Conservation (phyloP, 192 early-diverging fungal genomes). For the Phycomyces blakesleeanus region DNA sequence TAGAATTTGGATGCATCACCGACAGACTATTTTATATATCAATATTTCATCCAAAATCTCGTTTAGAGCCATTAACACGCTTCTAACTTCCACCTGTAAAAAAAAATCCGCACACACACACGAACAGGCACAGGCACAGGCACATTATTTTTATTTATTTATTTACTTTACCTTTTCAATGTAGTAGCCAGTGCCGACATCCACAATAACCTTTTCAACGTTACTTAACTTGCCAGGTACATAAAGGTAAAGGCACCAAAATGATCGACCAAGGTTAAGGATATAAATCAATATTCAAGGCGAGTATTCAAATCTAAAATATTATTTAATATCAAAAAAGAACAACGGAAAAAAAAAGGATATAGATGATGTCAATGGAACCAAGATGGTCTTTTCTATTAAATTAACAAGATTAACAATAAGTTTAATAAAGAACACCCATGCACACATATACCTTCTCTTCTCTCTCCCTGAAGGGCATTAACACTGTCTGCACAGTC, state of each 20-base stretch:
- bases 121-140: no score
- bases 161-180: conserved; percentile 64
- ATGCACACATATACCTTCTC: conserved; percentile 32
- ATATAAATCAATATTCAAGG: no score
- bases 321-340: no score
- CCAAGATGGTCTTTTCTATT: conserved; percentile 61
- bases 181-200: conserved; percentile 95
- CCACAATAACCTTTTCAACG: conserved; percentile 84
- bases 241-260: conserved; percentile 60
- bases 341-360: conserved; percentile 47
- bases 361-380: conserved; percentile 75
- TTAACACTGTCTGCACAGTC: conserved; percentile 78
- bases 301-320: no score
- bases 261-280: conserved; percentile 15
- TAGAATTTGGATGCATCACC: conserved; percentile 84
- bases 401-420: background rate
- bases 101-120: no score
- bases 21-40: conserved; percentile 42
- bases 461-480: conserved; percentile 48
- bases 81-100: background rate
- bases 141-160: background rate
- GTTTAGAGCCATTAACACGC: background rate
- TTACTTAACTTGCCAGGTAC: conserved; percentile 84
- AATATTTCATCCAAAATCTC: background rate
- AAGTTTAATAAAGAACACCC: background rate